Base-by-base conservation (phyloP, 352 stramenopile species). In the Pythium guiyangense region DNA sequence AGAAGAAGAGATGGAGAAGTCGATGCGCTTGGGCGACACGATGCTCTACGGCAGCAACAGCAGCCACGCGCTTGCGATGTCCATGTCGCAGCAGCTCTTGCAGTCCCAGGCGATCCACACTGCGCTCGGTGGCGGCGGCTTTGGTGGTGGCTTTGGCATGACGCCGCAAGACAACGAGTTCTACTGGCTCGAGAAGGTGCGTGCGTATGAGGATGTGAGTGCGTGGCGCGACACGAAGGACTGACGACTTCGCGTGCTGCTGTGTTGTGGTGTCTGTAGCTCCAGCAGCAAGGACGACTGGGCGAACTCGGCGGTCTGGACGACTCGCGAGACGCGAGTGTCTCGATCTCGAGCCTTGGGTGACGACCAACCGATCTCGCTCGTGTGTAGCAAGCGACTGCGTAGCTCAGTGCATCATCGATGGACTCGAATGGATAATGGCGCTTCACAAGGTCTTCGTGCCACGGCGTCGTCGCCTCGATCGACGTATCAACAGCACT, bases 161-260 rank as follows among this genome's bases (percentile, higher is more conserved):
- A 67, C 74, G 10, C 20, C 60, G 10, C 81, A 92, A 60, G 79
- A 90, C 51, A 95, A 86, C 48, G 79, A 95, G 62, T 95, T 93
- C 43, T 95, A 95, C 58, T 95, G 85, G 85, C 66, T 95, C 34
- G 81, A 95, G 55, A 95, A 93, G 79, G 84, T 94, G 56, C 10
- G 61, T 39, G 14, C 8, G 27, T 43, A n/a, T 17, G 11, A 49
- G 31, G 18, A 31, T 26, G 4, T 12, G 49, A 22, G 18, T 20
- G n/a, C 2, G 11, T 43, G n/a, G 52, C n/a, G 22, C 22, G 22
- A 22, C 22, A 22, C 22, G 22, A 22, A 22, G 22, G 22, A 22
- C 22, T 22, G 22, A 22, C 22, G 22, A 1, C 22, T 22, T 22
- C 22, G 22, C 22, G 22, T 22, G 22, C 22, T 22, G 22, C 22